These are phyloP conservation scores for Calonectria pteridis DNA, from an alignment of 2,329 filamentous ascomycete species.

Conservation along the genomic window DNA sequence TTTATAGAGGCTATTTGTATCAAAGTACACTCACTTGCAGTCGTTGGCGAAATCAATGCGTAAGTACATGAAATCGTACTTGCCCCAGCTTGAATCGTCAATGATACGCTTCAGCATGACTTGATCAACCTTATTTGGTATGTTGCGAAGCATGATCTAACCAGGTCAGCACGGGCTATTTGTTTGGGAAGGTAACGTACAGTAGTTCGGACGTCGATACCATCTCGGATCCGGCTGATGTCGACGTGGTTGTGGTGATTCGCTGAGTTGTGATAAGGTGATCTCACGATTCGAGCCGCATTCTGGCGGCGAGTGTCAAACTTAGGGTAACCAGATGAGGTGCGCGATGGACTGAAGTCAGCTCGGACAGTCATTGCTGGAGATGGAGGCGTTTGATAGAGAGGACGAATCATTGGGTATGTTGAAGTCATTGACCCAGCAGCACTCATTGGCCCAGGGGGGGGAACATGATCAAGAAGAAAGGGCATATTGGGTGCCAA, in stretches of 20 bases:
- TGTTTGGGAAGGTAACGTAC: slow-evolving; percentile 58
- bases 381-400: slow-evolving; percentile 50
- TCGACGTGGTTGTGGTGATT: slow-evolving; percentile 74
- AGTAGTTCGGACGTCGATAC: slow-evolving; percentile 81
- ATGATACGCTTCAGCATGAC: slow-evolving; percentile 82
- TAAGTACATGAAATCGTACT: slow-evolving; percentile 95
- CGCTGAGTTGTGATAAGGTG: slow-evolving; percentile 60
- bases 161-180: slow-evolving; percentile 20
- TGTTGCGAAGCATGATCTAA: slow-evolving; percentile 94
- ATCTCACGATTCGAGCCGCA: slow-evolving; percentile 59
- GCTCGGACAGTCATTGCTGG: slow-evolving; percentile 51
- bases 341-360: slow-evolving; percentile 56
- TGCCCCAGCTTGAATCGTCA: slow-evolving; percentile 81
- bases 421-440: slow-evolving; percentile 47
- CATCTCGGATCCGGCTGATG: slow-evolving; percentile 70
- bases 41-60: slow-evolving; percentile 89
- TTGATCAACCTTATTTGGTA: slow-evolving; percentile 90
- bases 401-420: slow-evolving; percentile 46
- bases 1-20: too few species aligned
- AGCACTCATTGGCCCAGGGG: slow-evolving; percentile 36
- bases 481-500: slow-evolving; percentile 46
- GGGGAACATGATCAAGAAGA: slow-evolving; percentile 43
- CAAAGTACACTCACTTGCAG: slow-evolving; percentile 75
- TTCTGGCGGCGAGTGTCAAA: slow-evolving; percentile 62
- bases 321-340: slow-evolving; percentile 49